These are phyloP conservation scores for Massarina eburnea DNA, from an alignment of 2,329 filamentous ascomycete genomes.

Conservation along the genomic window DNA sequence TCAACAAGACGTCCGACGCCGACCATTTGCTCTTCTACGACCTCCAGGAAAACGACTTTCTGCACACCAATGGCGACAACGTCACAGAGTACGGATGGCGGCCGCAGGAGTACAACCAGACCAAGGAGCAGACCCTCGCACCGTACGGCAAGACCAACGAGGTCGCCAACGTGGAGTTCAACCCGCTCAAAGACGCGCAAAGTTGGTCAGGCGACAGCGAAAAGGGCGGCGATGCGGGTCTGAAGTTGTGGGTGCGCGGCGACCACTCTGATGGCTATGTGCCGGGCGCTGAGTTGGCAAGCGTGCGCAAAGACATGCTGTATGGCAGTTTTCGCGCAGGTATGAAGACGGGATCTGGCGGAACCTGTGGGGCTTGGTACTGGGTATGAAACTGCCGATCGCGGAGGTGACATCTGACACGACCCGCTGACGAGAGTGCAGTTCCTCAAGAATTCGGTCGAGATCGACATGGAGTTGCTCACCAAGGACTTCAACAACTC, in stretches of 20 bases:
- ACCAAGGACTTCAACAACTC: conserved; percentile 64
- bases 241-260: conserved; percentile 44
- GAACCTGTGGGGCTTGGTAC: conserved; percentile 79
- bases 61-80: conserved; percentile 55
- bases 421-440: conserved; percentile 31
- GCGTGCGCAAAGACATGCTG: conserved; percentile 62
- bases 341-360: conserved; percentile 62
- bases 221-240: conserved; percentile 45
- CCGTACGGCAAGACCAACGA: conserved; percentile 66
- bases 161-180: conserved; percentile 59
- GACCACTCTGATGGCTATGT: conserved; percentile 54
- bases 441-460: conserved; percentile 78
- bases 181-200: conserved; percentile 48
- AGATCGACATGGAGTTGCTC: conserved; percentile 81
- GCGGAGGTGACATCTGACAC: background rate
- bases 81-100: conserved; percentile 58
- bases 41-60: conserved; percentile 71
- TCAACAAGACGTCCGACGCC: conserved; percentile 49
- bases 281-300: conserved; percentile 65
- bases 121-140: conserved; percentile 60
- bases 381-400: conserved; percentile 58
- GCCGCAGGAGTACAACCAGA: conserved; percentile 67
- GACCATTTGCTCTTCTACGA: conserved; percentile 64
- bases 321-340: conserved; percentile 70
- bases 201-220: conserved; percentile 50